A percentile compares a stretch with the other conserved stretches of the same genome.
phyloP scores from a whole-genome alignment of 208 protist genomes.

The Leishmania tarentolae region DNA sequence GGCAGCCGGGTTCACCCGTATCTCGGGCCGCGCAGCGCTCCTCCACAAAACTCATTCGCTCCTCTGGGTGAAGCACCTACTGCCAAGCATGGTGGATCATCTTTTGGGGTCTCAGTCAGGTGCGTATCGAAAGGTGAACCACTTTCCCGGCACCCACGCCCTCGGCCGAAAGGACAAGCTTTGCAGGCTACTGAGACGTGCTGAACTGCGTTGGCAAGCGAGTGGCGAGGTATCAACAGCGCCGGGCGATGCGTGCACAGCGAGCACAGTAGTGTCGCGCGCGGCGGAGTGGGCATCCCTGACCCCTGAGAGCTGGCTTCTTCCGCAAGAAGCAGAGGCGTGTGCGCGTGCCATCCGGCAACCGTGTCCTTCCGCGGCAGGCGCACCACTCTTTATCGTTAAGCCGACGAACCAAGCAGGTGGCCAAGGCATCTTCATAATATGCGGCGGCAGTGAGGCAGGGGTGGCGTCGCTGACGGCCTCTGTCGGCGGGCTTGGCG shows the following conservation, averaged over 20 bases:
- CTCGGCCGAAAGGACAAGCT: conserved; percentile 87
- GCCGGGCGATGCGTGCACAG: background rate
- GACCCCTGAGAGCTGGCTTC: conserved; percentile 35
- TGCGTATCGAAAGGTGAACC: conserved; percentile 83
- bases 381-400: conserved; percentile 63
- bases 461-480: conserved; percentile 9
- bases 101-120: background rate
- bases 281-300: conserved; percentile 12
- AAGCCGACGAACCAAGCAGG: conserved; percentile 73
- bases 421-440: conserved; percentile 68
- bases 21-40: conserved; percentile 33
- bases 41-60: conserved; percentile 53
- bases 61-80: conserved; percentile 66
- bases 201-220: conserved; percentile 27
- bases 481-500: conserved; percentile 10
- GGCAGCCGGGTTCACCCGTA: conserved; percentile 44
- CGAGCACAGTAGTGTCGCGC: background rate
- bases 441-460: conserved; percentile 24
- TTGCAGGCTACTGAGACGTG: conserved; percentile 47
- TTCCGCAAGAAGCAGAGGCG: conserved; percentile 54
- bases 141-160: conserved; percentile 86
- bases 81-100: conserved; percentile 42
- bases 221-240: background rate
- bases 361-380: conserved; percentile 12
- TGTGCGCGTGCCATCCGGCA: conserved; percentile 32